Evolutionary conservation across 371 early-diverging fungal species (phyloP), one percentile per base, ranked within the genome.

Genomic region (Mucor racemosus): DNA sequence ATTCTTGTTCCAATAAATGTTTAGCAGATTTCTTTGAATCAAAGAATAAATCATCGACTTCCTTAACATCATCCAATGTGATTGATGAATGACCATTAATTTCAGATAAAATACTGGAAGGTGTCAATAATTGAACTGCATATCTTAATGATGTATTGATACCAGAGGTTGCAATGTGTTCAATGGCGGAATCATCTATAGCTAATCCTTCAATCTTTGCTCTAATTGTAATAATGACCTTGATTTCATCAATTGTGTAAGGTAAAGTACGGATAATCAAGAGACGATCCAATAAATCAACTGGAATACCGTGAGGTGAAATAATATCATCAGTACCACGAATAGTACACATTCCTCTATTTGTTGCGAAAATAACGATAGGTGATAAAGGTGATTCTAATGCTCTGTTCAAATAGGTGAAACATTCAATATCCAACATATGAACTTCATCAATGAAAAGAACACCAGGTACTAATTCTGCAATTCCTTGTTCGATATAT

Each of bases 371-470:
- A 50, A 99, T 91, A 13, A 99, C 97, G 69, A 99, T 94, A n/a
- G 99, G 99, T 34, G 97, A 91, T 39, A 97, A 83, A 15, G 93
- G 86, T 19, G 94, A 93, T 78, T 99, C 99, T 54, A 98, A 86
- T 11, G 98, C 96, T 44, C 98, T 94, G 88, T 99, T 99, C 58
- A 99, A 86, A 73, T 97, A 99, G 0, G 98, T 96, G 74, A 99
- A 99, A 81, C 99, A 98, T 81, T 99, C 99, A 65, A 98, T 94
- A 82, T 99, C 99, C 41, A 99, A 89, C 95, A 99, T 95, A 73
- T 99, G 99, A 9, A 97, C 97, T 83, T 99, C 99, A 77, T 99
- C 98, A 75, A 99, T 95, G 73, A 99, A 98, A 42, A 99, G 77
- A 7, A 99, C 97, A 58, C 99, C 99, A 5, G 98, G 98, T 19